Evolutionary conservation across 305 asterid genomes (phyloP).

Genomic region (Fraxinus sp.): DNA sequence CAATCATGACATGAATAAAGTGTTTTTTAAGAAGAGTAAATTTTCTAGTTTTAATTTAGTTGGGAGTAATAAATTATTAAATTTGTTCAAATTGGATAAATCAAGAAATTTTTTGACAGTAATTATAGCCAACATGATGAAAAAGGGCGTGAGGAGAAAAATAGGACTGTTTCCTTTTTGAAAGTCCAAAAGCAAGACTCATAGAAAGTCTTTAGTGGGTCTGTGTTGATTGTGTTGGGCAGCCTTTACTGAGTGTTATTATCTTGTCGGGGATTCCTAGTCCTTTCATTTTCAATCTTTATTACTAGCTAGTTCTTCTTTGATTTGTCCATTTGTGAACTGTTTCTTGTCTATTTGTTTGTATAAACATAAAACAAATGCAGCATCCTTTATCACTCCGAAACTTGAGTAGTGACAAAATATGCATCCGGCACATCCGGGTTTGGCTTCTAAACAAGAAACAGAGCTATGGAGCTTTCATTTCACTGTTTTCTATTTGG

Average conservation of each 20-base stretch:
- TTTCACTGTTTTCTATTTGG: constrained; percentile 13
- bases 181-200: constrained; percentile 46
- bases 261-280: constrained; percentile 52
- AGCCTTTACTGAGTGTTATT: constrained; percentile 50
- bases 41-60: neutral
- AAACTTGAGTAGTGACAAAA: constrained; percentile 35
- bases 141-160: constrained; percentile 31
- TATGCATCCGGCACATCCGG: constrained; percentile 16
- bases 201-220: constrained; percentile 52
- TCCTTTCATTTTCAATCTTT: constrained; percentile 56
- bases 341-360: constrained; percentile 33
- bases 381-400: constrained; percentile 27
- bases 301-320: constrained; percentile 39
- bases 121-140: constrained; percentile 36
- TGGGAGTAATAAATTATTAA: neutral
- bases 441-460: constrained; percentile 27
- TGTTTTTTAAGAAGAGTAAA: neutral
- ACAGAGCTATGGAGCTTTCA: constrained; percentile 24
- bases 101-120: neutral
- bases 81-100: neutral
- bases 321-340: constrained; percentile 48
- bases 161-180: constrained; percentile 29
- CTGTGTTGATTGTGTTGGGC: constrained; percentile 49
- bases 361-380: constrained; percentile 20
- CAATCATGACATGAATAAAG: neutral